Base-by-base conservation (phyloP, 352 stramenopile genomes). In the Globisporangium canariense region DNA sequence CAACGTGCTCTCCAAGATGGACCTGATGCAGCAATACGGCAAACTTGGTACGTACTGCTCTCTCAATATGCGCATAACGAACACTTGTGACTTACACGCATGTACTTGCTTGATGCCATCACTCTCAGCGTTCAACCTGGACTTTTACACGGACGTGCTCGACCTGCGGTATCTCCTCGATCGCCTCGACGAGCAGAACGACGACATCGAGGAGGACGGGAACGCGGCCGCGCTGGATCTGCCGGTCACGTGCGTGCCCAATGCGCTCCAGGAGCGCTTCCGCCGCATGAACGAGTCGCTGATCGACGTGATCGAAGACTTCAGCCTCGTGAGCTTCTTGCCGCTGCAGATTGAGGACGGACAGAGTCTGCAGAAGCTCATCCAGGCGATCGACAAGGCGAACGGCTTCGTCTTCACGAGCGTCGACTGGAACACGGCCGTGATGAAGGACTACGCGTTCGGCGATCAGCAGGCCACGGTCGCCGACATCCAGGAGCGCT, bases 1-100 rank as follows among this genome's bases (percentile, higher is more conserved):
- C 20, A 99, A 99, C 73, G 90, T 99, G 13, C 78, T 99, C 4
- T 98, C 96, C 40, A 99, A 99, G 80, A 98, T 98, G 61, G 98
- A 99, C 79, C 79, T 99, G 30, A 96, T 99, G 59, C 81, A 98
- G 66, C 86, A 94, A 43, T 96, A 97, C 58, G 89, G 89, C 60
- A 88, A 88, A 66, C 74, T 91, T n/a, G 80, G 75, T 89, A 20
- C 4, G 14, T 58, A 8, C 32, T 63, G 47, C 10, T 11, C 40
- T 45, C 40, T 11, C 38, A n/a, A 5, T 47, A 22, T 54, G 14
- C 14, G 22, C 47, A 32, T 60, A 3, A 13, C 60, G 14, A 14
- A 66, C 28, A 14, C 9, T 56, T 34, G 20, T 38, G 7, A n/a
- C 68, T 41, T 38, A 28, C 58, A 8, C n/a, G 53, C 11, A n/a